Conservation (phyloP, 192 early-diverging fungal genomes). For the Podila minutissima region DNA sequence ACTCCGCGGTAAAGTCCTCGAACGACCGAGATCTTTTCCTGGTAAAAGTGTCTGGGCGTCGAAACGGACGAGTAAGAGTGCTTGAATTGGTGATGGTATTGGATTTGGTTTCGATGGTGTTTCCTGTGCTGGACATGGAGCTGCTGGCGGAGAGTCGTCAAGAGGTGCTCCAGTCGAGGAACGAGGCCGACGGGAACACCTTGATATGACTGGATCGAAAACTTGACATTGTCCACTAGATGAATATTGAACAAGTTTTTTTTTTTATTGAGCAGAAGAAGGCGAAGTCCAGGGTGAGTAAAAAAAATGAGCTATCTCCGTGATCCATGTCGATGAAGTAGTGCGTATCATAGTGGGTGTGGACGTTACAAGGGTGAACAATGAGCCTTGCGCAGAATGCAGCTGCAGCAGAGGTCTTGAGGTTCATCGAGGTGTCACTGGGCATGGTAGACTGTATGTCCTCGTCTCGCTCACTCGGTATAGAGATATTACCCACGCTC, state of each 20-base stretch:
- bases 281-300: not conserved
- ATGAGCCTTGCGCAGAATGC: conserved; percentile 41
- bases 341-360: not conserved
- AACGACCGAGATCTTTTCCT: conserved; percentile 14
- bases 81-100: not conserved
- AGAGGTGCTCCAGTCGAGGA: conserved; percentile 22
- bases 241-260: not conserved
- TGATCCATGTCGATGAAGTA: not conserved
- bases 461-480: no score
- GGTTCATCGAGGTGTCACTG: conserved; percentile 28
- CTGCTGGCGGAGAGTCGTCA: conserved; percentile 4
- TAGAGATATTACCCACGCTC: not conserved
- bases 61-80: not conserved
- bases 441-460: conserved; percentile 23
- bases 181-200: conserved; percentile 10
- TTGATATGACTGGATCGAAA: conserved; percentile 17
- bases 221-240: conserved; percentile 38
- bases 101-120: not conserved
- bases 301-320: not conserved
- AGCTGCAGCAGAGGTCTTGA: conserved; percentile 35
- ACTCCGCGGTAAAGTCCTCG: conserved; percentile 27
- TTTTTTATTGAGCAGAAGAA: not conserved
- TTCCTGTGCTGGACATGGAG: conserved; percentile 16
- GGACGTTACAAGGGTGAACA: conserved; percentile 45
- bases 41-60: not conserved